Percentiles rank a stretch among this genome's conserved stretches.
Conservation (phyloP, 2,329 filamentous ascomycete species). For the Fusarium haematococcum region DNA sequence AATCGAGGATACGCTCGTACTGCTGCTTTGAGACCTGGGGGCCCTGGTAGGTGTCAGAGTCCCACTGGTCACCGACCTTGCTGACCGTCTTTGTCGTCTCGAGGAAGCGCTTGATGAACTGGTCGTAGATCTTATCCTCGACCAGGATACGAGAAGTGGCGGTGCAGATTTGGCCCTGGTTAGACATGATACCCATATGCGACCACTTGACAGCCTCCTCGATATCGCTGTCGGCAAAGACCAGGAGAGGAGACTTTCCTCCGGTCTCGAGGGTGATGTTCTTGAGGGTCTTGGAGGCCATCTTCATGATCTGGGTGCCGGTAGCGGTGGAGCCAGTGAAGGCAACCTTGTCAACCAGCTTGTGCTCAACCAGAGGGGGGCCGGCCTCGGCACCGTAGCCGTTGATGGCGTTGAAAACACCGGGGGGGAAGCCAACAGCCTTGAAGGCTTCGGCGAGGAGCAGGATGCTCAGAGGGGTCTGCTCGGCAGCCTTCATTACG, state of each 20-base stretch:
- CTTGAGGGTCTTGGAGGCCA: slow-evolving; percentile 72
- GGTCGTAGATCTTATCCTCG: slow-evolving; percentile 85
- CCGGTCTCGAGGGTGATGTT: slow-evolving; percentile 74
- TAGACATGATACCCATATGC: slow-evolving; percentile 74
- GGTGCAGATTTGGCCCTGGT: slow-evolving; percentile 74
- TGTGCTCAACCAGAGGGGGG: slow-evolving; percentile 67
- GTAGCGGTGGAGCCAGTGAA: slow-evolving; percentile 81
- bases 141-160: slow-evolving; percentile 85
- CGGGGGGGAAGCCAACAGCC: slow-evolving; percentile 80
- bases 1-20: slow-evolving; percentile 74
- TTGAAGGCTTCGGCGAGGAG: slow-evolving; percentile 73
- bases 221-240: slow-evolving; percentile 80
- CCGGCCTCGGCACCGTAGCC: slow-evolving; percentile 82
- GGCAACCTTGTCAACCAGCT: slow-evolving; percentile 79
- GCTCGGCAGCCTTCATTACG: slow-evolving; percentile 79
- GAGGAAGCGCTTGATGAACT: slow-evolving; percentile 83
- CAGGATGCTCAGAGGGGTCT: slow-evolving; percentile 78
- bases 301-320: slow-evolving; percentile 81
- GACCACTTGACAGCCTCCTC: slow-evolving; percentile 81
- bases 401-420: slow-evolving; percentile 79
- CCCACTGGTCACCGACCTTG: slow-evolving; percentile 50
- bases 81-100: slow-evolving; percentile 69
- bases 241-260: slow-evolving; percentile 81
- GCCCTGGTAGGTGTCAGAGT: slow-evolving; percentile 52
- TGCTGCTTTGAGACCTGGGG: slow-evolving; percentile 70